phyloP scores from a whole-genome alignment of 768 basidiomycete species.

The Austroboletus festivus region DNA sequence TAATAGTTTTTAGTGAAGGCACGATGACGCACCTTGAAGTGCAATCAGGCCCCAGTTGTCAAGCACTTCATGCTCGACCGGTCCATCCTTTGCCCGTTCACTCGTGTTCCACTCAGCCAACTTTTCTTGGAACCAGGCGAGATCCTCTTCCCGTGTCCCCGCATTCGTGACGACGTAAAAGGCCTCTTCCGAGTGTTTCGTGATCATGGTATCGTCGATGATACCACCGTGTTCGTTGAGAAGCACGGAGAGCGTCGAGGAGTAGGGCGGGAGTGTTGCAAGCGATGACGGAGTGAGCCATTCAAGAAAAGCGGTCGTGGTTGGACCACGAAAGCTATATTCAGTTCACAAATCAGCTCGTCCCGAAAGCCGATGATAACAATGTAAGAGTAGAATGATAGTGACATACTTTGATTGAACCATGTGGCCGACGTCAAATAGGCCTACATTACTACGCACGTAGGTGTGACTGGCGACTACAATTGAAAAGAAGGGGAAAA shows the following conservation, averaged over 20 bases:
- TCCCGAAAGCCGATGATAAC: not conserved
- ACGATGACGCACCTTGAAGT: constrained; percentile 65
- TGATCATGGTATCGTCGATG: constrained; percentile 93
- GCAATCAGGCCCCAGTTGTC: constrained; percentile 88
- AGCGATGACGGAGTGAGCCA: constrained; percentile 88
- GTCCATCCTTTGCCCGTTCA: constrained; percentile 45
- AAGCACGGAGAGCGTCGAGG: constrained; percentile 84
- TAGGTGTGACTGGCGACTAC: constrained; percentile 88
- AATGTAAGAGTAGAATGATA: not conserved
- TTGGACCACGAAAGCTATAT: constrained; percentile 74
- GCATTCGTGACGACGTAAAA: constrained; percentile 98
- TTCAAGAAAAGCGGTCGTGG: constrained; percentile 78
- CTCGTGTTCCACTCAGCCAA: constrained; percentile 76
- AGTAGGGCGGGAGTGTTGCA: constrained; percentile 58
- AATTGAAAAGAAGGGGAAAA: not conserved
- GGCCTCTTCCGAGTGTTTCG: constrained; percentile 72
- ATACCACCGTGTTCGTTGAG: constrained; percentile 91
- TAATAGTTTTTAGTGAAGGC: not conserved
- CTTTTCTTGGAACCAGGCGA: constrained; percentile 69
- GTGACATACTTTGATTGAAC: constrained; percentile 76
- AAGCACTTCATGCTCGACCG: constrained; percentile 78
- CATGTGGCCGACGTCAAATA: constrained; percentile 99
- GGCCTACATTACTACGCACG: constrained; percentile 74
- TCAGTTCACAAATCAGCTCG: not conserved
- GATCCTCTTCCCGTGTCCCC: constrained; percentile 76